Evolutionary conservation across 768 basidiomycete genomes (phyloP).

Genomic region (Xerocomellus dryophilus): DNA sequence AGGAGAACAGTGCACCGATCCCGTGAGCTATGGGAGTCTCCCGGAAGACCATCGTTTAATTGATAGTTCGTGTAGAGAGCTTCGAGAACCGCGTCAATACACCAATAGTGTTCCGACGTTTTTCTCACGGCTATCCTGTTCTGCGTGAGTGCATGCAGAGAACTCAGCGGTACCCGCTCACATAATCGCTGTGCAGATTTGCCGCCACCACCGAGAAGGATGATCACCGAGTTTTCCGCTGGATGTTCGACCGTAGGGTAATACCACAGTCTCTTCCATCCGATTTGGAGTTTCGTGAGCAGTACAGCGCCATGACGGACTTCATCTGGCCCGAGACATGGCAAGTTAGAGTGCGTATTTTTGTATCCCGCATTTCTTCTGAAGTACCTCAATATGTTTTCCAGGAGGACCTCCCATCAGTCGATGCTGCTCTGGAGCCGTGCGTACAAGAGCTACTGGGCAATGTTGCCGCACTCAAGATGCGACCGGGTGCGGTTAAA

Average conservation of each 20-base stretch:
- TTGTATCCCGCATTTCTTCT: too few species aligned
- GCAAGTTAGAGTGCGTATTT: constrained; percentile 1
- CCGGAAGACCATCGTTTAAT: neutral
- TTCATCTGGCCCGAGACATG: constrained; percentile 11
- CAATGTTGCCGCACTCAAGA: neutral
- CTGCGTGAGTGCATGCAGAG: neutral
- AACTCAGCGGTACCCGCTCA: neutral
- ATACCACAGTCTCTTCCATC: constrained; percentile 2
- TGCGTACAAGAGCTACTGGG: constrained; percentile 1
- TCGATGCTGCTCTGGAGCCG: constrained; percentile 10
- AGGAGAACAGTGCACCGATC: neutral
- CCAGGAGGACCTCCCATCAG: constrained; percentile 6
- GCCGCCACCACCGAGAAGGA: neutral
- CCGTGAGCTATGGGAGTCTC: neutral
- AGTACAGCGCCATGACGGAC: neutral
- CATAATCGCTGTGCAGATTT: neutral
- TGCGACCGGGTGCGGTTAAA: neutral
- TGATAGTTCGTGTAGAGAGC: neutral
- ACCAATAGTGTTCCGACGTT: neutral
- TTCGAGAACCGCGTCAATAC: neutral
- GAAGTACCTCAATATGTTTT: neutral
- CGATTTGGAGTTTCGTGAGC: constrained; percentile 1
- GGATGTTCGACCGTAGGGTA: constrained; percentile 13
- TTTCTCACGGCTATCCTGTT: neutral
- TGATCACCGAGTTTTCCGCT: constrained; percentile 1